Conservation (phyloP, 2,329 filamentous ascomycete genomes). For the Epicoccum sorghinum region DNA sequence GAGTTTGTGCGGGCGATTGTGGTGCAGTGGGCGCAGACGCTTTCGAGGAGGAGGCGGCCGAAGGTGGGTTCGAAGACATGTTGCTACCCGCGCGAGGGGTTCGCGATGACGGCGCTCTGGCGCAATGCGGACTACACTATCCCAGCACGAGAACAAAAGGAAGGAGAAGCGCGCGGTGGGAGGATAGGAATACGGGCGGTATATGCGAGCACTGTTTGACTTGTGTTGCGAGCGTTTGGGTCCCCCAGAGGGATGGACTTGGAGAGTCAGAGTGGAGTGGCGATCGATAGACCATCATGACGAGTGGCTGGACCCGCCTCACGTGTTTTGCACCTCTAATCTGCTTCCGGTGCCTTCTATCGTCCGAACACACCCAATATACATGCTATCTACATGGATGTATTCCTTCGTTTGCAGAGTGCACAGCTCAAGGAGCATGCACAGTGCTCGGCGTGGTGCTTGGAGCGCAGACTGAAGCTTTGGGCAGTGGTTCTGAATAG, state of each 20-base stretch:
- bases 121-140: not conserved
- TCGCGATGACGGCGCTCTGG: constrained; percentile 28
- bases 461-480: constrained; percentile 5
- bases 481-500: constrained; percentile 12
- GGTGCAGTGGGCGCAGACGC: constrained; percentile 45
- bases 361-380: not conserved
- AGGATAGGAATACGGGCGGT: not conserved
- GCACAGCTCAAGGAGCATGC: not conserved
- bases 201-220: constrained; percentile 1
- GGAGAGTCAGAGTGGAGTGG: constrained; percentile 28
- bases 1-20: constrained; percentile 52
- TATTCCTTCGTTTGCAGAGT: not conserved
- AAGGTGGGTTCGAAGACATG: constrained; percentile 55
- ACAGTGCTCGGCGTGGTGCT: not conserved
- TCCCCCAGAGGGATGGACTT: constrained; percentile 42
- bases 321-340: constrained; percentile 3
- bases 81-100: constrained; percentile 36
- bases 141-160: constrained; percentile 2
- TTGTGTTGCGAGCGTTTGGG: constrained; percentile 26
- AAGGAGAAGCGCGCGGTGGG: constrained; percentile 10
- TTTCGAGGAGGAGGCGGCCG: constrained; percentile 51
- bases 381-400: not conserved
- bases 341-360: not conserved
- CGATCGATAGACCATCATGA: constrained; percentile 11
- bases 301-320: constrained; percentile 1